Evolutionary conservation across 768 basidiomycete genomes (phyloP).

Genomic region (Boletellus emodensis): DNA sequence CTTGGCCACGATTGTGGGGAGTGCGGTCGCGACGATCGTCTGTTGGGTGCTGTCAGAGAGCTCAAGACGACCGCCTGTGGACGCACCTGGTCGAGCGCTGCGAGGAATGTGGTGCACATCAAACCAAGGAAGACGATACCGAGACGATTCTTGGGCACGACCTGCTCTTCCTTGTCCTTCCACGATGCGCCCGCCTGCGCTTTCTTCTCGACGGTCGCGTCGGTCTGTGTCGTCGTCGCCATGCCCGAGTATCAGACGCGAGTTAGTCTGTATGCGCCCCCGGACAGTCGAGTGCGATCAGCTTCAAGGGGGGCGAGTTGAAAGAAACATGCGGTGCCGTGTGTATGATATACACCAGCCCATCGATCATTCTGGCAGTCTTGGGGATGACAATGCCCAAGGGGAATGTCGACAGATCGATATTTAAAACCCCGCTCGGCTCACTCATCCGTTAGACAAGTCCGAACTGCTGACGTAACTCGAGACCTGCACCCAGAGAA

Average conservation of each 20-base stretch:
- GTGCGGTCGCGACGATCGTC: slow-evolving; percentile 69
- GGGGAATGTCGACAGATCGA: too few species aligned
- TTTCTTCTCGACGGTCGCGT: slow-evolving; percentile 24
- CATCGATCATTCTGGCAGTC: too few species aligned
- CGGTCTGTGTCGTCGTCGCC: slow-evolving; percentile 1
- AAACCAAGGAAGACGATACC: slow-evolving; percentile 27
- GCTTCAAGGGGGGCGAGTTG: too few species aligned
- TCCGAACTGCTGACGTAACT: too few species aligned
- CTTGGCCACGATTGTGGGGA: slow-evolving; percentile 67
- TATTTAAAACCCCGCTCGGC: too few species aligned
- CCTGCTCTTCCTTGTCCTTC: slow-evolving; percentile 51
- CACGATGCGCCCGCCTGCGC: slow-evolving; percentile 47
- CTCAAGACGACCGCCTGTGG: not conserved
- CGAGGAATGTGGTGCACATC: slow-evolving; percentile 32
- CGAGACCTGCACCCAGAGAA: too few species aligned
- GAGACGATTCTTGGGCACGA: slow-evolving; percentile 39
- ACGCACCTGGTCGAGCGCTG: slow-evolving; percentile 58
- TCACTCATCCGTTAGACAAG: too few species aligned
- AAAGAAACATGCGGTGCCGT: not conserved
- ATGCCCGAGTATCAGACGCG: slow-evolving; percentile 1
- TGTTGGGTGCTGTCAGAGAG: slow-evolving; percentile 17
- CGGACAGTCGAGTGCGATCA: too few species aligned
- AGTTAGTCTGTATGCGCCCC: not conserved
- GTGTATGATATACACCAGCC: not conserved
- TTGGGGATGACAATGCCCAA: too few species aligned